Conservation (phyloP, 371 early-diverging fungal species). For the Mortierella sp. region DNA sequence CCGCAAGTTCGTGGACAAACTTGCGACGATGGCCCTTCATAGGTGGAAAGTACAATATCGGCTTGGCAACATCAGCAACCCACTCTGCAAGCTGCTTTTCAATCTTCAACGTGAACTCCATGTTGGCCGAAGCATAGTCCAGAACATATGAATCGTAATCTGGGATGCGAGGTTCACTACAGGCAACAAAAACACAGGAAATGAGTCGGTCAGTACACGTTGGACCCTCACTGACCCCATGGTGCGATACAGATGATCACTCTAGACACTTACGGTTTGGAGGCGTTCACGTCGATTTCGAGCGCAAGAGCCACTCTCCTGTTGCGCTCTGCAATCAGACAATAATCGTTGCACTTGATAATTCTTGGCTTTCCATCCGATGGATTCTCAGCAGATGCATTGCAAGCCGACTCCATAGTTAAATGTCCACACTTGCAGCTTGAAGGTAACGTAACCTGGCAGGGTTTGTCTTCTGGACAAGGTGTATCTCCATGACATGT, state of each 20-base stretch:
- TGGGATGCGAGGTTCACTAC: slow-evolving; percentile 47
- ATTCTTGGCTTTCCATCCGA: slow-evolving; percentile 55
- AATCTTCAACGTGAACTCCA: slow-evolving; percentile 70
- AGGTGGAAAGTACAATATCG: slow-evolving; percentile 68
- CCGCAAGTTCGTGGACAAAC: slow-evolving; percentile 77
- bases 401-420: slow-evolving; percentile 66
- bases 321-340: slow-evolving; percentile 79
- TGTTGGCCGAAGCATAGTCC: slow-evolving; percentile 66
- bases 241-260: too few relatives aligned
- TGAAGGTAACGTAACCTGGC: slow-evolving; percentile 61
- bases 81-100: slow-evolving; percentile 71
- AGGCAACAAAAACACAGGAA: neutral
- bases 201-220: too few relatives aligned
- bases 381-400: slow-evolving; percentile 61
- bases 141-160: slow-evolving; percentile 73
- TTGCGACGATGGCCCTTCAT: slow-evolving; percentile 73
- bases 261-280: slow-evolving; percentile 31
- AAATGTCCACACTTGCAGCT: slow-evolving; percentile 81
- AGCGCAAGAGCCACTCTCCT: slow-evolving; percentile 76
- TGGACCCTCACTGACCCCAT: too few relatives aligned
- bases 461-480: slow-evolving; percentile 73
- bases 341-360: slow-evolving; percentile 76
- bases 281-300: slow-evolving; percentile 57
- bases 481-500: slow-evolving; percentile 73
- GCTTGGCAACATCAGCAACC: slow-evolving; percentile 61